Evolutionary conservation across 371 early-diverging fungal genomes (phyloP).

Genomic region (Rhizopus stolonifer): DNA sequence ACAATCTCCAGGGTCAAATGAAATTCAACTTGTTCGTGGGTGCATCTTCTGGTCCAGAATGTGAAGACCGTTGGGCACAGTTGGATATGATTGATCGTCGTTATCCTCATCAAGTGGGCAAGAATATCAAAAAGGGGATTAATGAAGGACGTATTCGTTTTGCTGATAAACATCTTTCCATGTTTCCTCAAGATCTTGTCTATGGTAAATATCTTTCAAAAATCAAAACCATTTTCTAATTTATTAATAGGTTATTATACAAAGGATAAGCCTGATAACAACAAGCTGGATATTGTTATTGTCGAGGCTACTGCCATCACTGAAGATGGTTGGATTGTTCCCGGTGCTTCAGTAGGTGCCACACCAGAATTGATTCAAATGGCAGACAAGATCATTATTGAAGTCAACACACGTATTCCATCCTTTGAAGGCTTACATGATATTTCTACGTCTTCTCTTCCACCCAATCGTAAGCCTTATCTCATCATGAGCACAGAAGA

Average conservation of each 20-base stretch:
- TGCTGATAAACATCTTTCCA: slow-evolving; percentile 59
- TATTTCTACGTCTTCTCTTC: slow-evolving; percentile 36
- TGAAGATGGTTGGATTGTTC: slow-evolving; percentile 55
- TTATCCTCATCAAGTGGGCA: slow-evolving; percentile 59
- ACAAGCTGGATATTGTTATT: slow-evolving; percentile 51
- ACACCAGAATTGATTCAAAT: slow-evolving; percentile 53
- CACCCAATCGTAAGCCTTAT: slow-evolving; percentile 53
- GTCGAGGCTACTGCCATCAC: slow-evolving; percentile 58
- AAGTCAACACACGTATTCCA: slow-evolving; percentile 56
- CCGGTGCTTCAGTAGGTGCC: slow-evolving; percentile 58
- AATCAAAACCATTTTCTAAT: background rate
- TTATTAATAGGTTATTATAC: slow-evolving; percentile 37
- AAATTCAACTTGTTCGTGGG: slow-evolving; percentile 56
- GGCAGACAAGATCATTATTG: slow-evolving; percentile 55
- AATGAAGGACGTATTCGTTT: slow-evolving; percentile 55
- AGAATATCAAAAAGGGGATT: slow-evolving; percentile 52
- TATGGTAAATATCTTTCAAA: slow-evolving; percentile 32
- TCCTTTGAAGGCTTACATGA: slow-evolving; percentile 58
- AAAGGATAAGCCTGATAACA: slow-evolving; percentile 42
- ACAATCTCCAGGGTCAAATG: slow-evolving; percentile 53
- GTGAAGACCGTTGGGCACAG: slow-evolving; percentile 50
- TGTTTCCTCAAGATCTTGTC: slow-evolving; percentile 54
- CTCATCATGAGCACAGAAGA: slow-evolving; percentile 51
- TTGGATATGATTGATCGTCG: slow-evolving; percentile 56
- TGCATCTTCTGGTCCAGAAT: slow-evolving; percentile 51